Conservation (phyloP, 805 yeast genomes). For the Peterozyma xylosa region DNA sequence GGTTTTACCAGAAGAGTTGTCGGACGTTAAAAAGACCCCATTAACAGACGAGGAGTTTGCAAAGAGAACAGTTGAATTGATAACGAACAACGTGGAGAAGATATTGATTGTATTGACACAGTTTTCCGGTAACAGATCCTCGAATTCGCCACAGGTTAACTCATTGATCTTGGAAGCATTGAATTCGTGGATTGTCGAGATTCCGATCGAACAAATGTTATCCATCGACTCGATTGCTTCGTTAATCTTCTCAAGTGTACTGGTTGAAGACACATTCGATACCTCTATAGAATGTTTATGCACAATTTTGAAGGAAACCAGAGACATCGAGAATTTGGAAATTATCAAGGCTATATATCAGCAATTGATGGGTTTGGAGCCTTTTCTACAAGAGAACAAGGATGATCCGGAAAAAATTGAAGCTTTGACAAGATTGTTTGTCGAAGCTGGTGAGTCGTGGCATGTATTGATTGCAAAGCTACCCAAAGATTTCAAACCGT, state of each 20-base stretch:
- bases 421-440: constrained; percentile 67
- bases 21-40: constrained; percentile 69
- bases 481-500: constrained; percentile 61
- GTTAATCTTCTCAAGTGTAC: constrained; percentile 57
- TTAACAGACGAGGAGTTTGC: constrained; percentile 77
- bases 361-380: constrained; percentile 57
- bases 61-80: constrained; percentile 51
- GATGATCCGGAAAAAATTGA: constrained; percentile 64
- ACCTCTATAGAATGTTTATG: constrained; percentile 83
- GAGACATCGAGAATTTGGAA: constrained; percentile 60
- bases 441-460: constrained; percentile 96
- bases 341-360: constrained; percentile 61
- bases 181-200: constrained; percentile 86
- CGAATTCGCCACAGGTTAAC: constrained; percentile 24
- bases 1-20: constrained; percentile 86
- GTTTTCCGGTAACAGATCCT: constrained; percentile 24
- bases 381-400: constrained; percentile 35
- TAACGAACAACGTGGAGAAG: constrained; percentile 58
- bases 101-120: constrained; percentile 59
- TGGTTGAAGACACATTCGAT: constrained; percentile 63
- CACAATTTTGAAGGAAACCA: constrained; percentile 72
- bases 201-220: constrained; percentile 66
- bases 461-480: constrained; percentile 72
- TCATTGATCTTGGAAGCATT: constrained; percentile 63
- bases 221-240: constrained; percentile 55